Conservation (phyloP, 2,329 filamentous ascomycete genomes). For the Colletotrichum siamense region DNA sequence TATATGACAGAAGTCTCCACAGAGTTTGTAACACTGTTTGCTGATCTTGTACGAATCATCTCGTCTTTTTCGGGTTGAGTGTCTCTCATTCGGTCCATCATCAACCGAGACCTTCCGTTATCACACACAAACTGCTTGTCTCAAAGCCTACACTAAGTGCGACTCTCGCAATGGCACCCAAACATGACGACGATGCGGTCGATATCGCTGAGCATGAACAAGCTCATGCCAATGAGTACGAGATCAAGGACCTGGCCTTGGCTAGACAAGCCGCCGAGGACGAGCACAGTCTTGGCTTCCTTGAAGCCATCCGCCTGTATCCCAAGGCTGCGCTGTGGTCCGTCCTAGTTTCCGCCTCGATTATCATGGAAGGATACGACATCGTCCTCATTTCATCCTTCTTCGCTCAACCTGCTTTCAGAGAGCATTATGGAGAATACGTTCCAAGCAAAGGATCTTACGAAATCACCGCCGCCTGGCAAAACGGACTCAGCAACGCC, state of each 20-base stretch:
- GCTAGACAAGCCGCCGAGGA: slow-evolving; percentile 2
- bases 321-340: slow-evolving; percentile 40
- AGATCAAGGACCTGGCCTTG: not conserved
- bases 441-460: slow-evolving; percentile 23
- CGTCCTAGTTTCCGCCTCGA: slow-evolving; percentile 37
- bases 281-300: slow-evolving; percentile 65
- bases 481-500: slow-evolving; percentile 51
- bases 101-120: not conserved
- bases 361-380: slow-evolving; percentile 50
- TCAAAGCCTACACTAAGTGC: not conserved
- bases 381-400: slow-evolving; percentile 38
- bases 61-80: not conserved
- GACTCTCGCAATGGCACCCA: not conserved
- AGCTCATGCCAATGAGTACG: not conserved
- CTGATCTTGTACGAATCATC: not conserved
- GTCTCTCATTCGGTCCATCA: not conserved
- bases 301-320: slow-evolving; percentile 2
- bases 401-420: slow-evolving; percentile 40
- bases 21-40: not conserved
- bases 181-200: not conserved
- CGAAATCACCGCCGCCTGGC: slow-evolving; percentile 54
- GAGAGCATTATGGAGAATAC: slow-evolving; percentile 29
- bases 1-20: not conserved
- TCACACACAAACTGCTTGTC: not conserved
- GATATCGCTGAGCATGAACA: not conserved